Evolutionary conservation across 805 yeast genomes (phyloP), one percentile per base, ranked within the genome.

Genomic region (Ogataea allantospora): DNA sequence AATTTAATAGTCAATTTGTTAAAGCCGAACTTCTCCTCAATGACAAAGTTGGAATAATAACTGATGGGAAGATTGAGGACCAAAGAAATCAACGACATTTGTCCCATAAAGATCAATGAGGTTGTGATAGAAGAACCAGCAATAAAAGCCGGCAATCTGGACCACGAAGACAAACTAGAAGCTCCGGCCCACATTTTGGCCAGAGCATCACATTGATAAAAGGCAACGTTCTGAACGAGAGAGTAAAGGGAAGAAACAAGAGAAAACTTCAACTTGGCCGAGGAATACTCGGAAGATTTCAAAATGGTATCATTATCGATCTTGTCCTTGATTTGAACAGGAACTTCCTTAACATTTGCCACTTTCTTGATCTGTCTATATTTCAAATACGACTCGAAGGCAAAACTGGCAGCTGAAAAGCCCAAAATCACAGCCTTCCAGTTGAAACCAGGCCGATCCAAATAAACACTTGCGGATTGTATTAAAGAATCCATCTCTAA

Each of bases 21-120:
- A 68, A 93, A 93, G 1, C 99, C 99, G 54, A 73, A 91, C 63
- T 78, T 78, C 60, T 91, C 96, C 65, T 93, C 99, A 50, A 93
- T 70, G 11, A 88, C 89, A 66, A 93, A 93, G 52, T 83, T 83
- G 41, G 75, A 68, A 63, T 88, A 89, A 59, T 83, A 80, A 7
- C 80, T 70, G 15, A 80, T 56, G 3, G 99, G 99, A 38, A 84
- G 58, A 3, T 76, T 68, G 20, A 78, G 42, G 2, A 87, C 34
- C 2, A 80, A 67, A 7, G 80, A 67, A 30, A 80, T 43, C 16
- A 68, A 37, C 21, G 78, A 66, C 52, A 77, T 66, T 17, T 70
- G 68, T 28, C 77, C 65, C 50, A 78, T 62, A 54, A 86, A 80
- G 44, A 79, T 73, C 39, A 88, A 65, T 25, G 95, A 80, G 50